Conservation (phyloP, 805 yeast genomes). For the Komagataella mondaviorum region DNA sequence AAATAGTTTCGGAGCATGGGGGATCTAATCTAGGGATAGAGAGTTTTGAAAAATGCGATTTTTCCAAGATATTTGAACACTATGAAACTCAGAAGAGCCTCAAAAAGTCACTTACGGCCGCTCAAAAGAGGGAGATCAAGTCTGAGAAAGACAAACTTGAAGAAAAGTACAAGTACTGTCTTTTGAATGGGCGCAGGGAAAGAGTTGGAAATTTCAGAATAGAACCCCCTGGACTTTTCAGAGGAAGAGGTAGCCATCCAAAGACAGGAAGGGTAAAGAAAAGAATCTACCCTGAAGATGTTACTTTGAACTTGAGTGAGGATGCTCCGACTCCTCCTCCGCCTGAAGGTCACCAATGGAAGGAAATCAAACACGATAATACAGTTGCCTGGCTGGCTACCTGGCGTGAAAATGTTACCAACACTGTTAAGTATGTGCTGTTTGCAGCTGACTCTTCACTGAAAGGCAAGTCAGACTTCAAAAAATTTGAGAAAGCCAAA, state of each 20-base stretch:
- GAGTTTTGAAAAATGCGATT: slow-evolving; percentile 63
- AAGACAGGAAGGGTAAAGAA: slow-evolving; percentile 85
- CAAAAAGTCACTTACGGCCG: slow-evolving; percentile 52
- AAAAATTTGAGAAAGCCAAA: slow-evolving; percentile 89
- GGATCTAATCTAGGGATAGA: slow-evolving; percentile 39
- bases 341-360: slow-evolving; percentile 87
- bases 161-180: slow-evolving; percentile 71
- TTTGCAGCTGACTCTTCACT: slow-evolving; percentile 84
- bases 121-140: slow-evolving; percentile 66
- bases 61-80: slow-evolving; percentile 56
- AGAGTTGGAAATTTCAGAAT: slow-evolving; percentile 88
- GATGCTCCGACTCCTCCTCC: slow-evolving; percentile 66
- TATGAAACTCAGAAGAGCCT: slow-evolving; percentile 60
- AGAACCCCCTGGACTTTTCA: slow-evolving; percentile 91
- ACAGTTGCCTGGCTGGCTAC: slow-evolving; percentile 93
- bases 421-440: slow-evolving; percentile 75
- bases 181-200: slow-evolving; percentile 77
- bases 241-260: slow-evolving; percentile 97
- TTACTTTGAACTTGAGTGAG: slow-evolving; percentile 68
- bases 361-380: slow-evolving; percentile 75
- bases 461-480: slow-evolving; percentile 83
- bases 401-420: slow-evolving; percentile 91
- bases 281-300: slow-evolving; percentile 82
- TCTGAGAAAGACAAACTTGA: slow-evolving; percentile 63
- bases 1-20: slow-evolving; percentile 57